Percentiles rank a stretch among this genome's conserved stretches.
Conservation (phyloP, 495 filamentous ascomycete genomes). For the Tuber aestivum region DNA sequence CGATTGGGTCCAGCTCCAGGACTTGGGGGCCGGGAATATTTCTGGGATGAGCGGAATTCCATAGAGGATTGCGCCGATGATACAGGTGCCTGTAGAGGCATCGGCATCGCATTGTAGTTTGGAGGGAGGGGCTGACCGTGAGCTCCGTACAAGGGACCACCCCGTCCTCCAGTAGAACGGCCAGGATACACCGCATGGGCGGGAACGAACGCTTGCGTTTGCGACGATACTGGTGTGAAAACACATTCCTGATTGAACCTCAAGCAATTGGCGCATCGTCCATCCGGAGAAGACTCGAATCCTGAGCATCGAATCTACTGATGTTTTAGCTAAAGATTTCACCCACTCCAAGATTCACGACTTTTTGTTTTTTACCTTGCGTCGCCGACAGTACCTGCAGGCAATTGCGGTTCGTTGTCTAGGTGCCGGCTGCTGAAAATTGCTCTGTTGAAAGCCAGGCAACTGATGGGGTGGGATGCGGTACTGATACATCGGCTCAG, state of each 20-base stretch:
- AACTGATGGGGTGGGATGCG: slow-evolving; percentile 34
- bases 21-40: slow-evolving; percentile 35
- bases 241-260: slow-evolving; percentile 80
- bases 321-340: slow-evolving; percentile 16
- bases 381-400: slow-evolving; percentile 74
- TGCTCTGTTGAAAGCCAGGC: slow-evolving; percentile 28
- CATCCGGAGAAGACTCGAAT: slow-evolving; percentile 70
- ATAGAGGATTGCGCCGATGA: slow-evolving; percentile 27
- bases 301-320: slow-evolving; percentile 75
- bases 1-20: slow-evolving; percentile 39
- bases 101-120: slow-evolving; percentile 33
- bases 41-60: slow-evolving; percentile 34
- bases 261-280: slow-evolving; percentile 71
- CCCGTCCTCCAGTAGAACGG: slow-evolving; percentile 44
- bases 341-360: neutral
- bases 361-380: slow-evolving; percentile 65
- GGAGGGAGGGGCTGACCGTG: slow-evolving; percentile 61
- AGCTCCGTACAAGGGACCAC: slow-evolving; percentile 58
- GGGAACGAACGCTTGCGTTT: slow-evolving; percentile 77
- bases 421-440: slow-evolving; percentile 56
- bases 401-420: slow-evolving; percentile 77
- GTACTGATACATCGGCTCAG: slow-evolving; percentile 22
- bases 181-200: slow-evolving; percentile 61
- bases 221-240: slow-evolving; percentile 77
- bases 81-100: slow-evolving; percentile 28